Base-by-base conservation (phyloP, 768 basidiomycete genomes). In the Boletus patriciae region DNA sequence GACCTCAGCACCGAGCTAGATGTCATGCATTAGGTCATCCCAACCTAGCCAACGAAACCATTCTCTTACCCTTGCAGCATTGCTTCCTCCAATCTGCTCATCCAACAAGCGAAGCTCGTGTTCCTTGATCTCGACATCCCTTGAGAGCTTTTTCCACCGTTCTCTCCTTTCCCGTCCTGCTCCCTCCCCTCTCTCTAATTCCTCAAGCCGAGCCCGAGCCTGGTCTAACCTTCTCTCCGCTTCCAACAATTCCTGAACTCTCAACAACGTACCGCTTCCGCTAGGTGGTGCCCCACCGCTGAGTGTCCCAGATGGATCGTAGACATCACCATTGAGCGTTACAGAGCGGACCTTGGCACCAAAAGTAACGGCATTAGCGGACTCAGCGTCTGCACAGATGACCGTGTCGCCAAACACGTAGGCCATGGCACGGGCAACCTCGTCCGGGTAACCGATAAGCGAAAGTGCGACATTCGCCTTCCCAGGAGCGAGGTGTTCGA, bases 401-500 rank as follows among this genome's bases (percentile, higher is more conserved):
- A 98, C 80, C 3, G 91, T 92, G 70, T 94, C 88, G 54, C 90
- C 88, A 71, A 98, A 99, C 19, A 98, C 95, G 73, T 87, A 98
- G 13, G 86, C 78, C 83, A 98, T 94, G 18, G 97, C 97, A 31
- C 85, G 87, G 5, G 85, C 79, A 33, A 98, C 88, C 44, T 94
- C 91, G 3, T 85, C 73, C 13, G 85, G 77, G 71, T 92, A 96
- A 1, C 87, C 86, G 40, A 98, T 85, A 7, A 98, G 83, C 16
- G 91, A 90, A n/a, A 98, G 80, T 0, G 97, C 97, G 18, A 88
- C 81, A 52, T 86, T 83, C 1, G 90, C 94, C 71, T 91, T 92
- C 51, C 87, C 88, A 0, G 84, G 85, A 8, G 91, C 90, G 21
- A 94, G 69, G 27, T 79, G 77, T 11, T 86, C 76, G 2, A 93